Conservation (phyloP, 2,329 filamentous ascomycete species). For the Cadophora malorum region DNA sequence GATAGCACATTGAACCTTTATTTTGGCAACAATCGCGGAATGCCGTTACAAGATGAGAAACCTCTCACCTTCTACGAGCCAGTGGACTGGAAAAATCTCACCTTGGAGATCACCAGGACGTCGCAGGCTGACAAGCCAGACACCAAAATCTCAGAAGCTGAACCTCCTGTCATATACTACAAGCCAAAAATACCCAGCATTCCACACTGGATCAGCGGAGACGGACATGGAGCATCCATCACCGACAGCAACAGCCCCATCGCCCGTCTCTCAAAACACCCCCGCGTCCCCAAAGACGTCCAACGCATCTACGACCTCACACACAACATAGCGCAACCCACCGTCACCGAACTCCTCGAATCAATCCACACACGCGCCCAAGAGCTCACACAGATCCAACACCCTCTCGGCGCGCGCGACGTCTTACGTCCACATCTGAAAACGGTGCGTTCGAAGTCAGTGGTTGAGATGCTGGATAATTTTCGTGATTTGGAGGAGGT, state of each 20-base stretch:
- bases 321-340: constrained; percentile 8
- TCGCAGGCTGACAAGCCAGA: constrained; percentile 8
- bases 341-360: constrained; percentile 18
- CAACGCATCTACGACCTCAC: constrained; percentile 20
- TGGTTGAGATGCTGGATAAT: constrained; percentile 24
- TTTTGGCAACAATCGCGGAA: constrained; percentile 20
- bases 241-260: not conserved
- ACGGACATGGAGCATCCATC: not conserved
- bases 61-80: constrained; percentile 5
- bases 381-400: not conserved
- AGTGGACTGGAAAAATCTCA: constrained; percentile 4
- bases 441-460: not conserved
- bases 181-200: not conserved
- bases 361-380: not conserved
- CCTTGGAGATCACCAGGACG: constrained; percentile 4
- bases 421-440: constrained; percentile 4
- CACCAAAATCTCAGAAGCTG: not conserved
- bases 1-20: constrained; percentile 26
- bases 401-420: constrained; percentile 13
- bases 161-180: not conserved
- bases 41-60: constrained; percentile 17
- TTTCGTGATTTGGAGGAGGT: constrained; percentile 20
- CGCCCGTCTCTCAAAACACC: not conserved
- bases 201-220: not conserved
- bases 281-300: not conserved